phyloP scores from a whole-genome alignment of 192 early-diverging fungal species.

The Coemansia interrupta region DNA sequence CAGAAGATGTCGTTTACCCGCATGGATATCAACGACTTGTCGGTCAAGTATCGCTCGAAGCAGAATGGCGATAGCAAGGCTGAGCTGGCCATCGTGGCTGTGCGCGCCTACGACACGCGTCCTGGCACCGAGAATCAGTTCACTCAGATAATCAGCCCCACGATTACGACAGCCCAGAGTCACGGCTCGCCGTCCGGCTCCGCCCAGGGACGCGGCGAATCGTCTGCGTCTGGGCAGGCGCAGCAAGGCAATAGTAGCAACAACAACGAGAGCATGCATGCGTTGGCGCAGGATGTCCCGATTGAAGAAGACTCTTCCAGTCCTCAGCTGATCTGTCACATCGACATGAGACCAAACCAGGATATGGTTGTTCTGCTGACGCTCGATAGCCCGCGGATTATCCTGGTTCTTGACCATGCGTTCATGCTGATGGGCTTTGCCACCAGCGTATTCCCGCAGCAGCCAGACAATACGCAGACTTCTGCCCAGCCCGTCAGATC shows the following conservation, averaged over 20 bases:
- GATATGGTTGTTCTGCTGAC: slow-evolving; percentile 64
- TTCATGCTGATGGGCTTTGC: slow-evolving; percentile 77
- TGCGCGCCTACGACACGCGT: slow-evolving; percentile 78
- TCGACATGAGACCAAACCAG: slow-evolving; percentile 48
- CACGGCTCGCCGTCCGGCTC: neutral
- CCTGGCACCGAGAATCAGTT: slow-evolving; percentile 72
- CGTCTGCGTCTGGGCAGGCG: neutral
- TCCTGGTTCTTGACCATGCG: slow-evolving; percentile 84
- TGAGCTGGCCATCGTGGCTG: slow-evolving; percentile 64
- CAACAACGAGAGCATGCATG: slow-evolving; percentile 38
- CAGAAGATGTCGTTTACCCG: slow-evolving; percentile 55
- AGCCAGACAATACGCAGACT: neutral
- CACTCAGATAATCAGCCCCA: slow-evolving; percentile 70
- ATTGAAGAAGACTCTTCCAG: slow-evolving; percentile 38
- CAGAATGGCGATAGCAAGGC: slow-evolving; percentile 64
- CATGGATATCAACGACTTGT: slow-evolving; percentile 49
- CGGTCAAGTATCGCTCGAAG: slow-evolving; percentile 57
- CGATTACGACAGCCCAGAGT: slow-evolving; percentile 4
- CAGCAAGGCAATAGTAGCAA: neutral
- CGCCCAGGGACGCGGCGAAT: neutral
- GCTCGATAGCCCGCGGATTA: slow-evolving; percentile 75
- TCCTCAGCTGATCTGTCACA: slow-evolving; percentile 49
- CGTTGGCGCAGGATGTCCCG: slow-evolving; percentile 39
- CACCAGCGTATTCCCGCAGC: slow-evolving; percentile 57
- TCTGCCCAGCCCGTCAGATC: neutral